These are phyloP conservation scores for Pluteus cervinus DNA, from an alignment of 768 basidiomycete genomes.

Conservation along the genomic window DNA sequence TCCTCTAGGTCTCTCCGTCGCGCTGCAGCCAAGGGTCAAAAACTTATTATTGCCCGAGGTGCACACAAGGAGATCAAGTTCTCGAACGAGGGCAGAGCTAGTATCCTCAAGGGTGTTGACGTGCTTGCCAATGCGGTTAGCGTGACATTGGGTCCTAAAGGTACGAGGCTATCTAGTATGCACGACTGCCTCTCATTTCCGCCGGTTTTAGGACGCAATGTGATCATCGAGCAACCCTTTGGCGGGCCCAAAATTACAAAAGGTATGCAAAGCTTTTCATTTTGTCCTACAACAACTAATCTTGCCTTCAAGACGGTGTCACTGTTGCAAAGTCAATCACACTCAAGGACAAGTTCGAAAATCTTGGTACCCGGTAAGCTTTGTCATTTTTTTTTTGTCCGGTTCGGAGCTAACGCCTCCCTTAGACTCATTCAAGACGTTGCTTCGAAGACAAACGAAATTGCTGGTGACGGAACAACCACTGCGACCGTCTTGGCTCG, in stretches of 20 bases:
- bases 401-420: background rate
- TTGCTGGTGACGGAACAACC: conserved; percentile 96
- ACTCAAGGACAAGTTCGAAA: conserved; percentile 97
- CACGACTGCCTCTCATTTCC: conserved; percentile 8
- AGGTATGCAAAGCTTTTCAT: conserved; percentile 39
- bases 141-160: conserved; percentile 96
- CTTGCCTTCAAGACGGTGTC: conserved; percentile 71
- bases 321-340: conserved; percentile 94
- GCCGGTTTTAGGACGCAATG: conserved; percentile 70
- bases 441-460: conserved; percentile 93
- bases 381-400: conserved; percentile 5
- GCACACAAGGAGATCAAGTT: conserved; percentile 97
- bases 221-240: conserved; percentile 94
- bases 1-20: conserved; percentile 67
- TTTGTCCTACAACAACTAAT: conserved; percentile 7
- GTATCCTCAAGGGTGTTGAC: conserved; percentile 94
- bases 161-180: conserved; percentile 26
- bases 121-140: conserved; percentile 94
- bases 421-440: conserved; percentile 89
- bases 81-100: conserved; percentile 89
- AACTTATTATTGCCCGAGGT: conserved; percentile 52
- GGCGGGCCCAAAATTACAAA: conserved; percentile 95
- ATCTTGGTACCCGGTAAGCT: conserved; percentile 90
- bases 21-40: conserved; percentile 50
- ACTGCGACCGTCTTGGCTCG: conserved; percentile 96